phyloP scores from a whole-genome alignment of 2,329 filamentous ascomycete genomes.

The Penicillium sp. region DNA sequence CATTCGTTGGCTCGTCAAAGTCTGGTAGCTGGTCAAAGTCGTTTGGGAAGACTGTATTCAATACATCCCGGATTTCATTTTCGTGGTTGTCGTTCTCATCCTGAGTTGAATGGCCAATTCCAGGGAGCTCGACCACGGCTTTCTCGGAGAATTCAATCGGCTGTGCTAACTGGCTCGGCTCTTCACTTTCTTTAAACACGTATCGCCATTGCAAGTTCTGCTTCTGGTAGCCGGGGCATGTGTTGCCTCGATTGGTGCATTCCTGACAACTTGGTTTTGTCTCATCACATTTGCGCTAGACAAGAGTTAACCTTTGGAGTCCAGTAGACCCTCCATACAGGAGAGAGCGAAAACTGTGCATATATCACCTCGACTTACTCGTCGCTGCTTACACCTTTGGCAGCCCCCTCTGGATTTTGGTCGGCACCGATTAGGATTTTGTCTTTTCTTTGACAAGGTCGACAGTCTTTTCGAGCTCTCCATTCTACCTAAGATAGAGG shows the following conservation, averaged over 20 bases:
- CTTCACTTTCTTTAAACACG: conserved; percentile 17
- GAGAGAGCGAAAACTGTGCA: conserved; percentile 9
- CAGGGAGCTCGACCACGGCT: not conserved
- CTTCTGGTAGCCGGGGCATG: conserved; percentile 22
- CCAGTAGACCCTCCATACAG: not conserved
- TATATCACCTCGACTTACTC: conserved; percentile 24
- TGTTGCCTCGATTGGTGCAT: conserved; percentile 19
- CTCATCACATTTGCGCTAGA: conserved; percentile 25
- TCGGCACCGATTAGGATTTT: conserved; percentile 24
- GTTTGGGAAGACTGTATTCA: conserved; percentile 14
- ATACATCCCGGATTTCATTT: conserved; percentile 10
- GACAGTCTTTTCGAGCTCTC: not conserved
- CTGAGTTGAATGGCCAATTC: not conserved
- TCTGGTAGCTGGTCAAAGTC: conserved; percentile 18
- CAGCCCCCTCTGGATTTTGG: conserved; percentile 25
- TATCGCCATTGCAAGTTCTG: conserved; percentile 23
- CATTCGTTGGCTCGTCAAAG: conserved; percentile 12
- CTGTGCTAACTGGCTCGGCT: not conserved
- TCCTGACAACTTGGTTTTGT: conserved; percentile 24
- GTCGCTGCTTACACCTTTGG: conserved; percentile 24
- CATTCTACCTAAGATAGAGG: not conserved
- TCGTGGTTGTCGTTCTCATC: not conserved
- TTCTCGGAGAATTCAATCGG: not conserved
- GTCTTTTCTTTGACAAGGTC: conserved; percentile 15
- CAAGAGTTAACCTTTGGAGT: not conserved